phyloP scores from a whole-genome alignment of 2,329 filamentous ascomycete genomes.

The Paracamarosporium sp. region DNA sequence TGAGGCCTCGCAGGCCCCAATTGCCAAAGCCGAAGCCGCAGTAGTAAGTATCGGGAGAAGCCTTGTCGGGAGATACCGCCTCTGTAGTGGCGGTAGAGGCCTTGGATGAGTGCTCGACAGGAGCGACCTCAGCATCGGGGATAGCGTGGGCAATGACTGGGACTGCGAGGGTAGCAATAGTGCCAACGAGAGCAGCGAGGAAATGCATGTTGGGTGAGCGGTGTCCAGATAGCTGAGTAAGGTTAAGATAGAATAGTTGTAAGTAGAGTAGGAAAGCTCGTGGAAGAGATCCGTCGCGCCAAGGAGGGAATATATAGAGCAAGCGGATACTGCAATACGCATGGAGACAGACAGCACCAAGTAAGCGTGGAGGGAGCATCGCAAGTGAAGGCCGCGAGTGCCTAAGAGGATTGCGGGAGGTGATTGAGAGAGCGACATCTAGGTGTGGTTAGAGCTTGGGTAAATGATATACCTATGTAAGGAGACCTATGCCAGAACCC shows the following conservation, averaged over 20 bases:
- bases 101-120: neutral
- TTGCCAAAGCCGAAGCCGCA: neutral
- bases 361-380: too few species aligned
- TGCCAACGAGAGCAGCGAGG: neutral
- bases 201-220: neutral
- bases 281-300: too few species aligned
- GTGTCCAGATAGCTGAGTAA: too few species aligned
- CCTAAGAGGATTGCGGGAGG: too few species aligned
- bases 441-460: too few species aligned
- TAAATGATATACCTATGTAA: too few species aligned
- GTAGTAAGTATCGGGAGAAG: neutral
- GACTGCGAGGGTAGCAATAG: neutral
- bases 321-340: neutral
- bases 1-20: neutral
- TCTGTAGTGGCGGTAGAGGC: too few species aligned
- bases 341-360: too few species aligned
- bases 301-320: too few species aligned
- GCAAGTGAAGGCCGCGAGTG: too few species aligned
- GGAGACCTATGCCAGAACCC: too few species aligned
- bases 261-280: neutral
- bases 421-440: too few species aligned
- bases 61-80: neutral
- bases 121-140: neutral
- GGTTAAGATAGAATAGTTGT: neutral
- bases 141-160: neutral